phyloP scores from a whole-genome alignment of 306 rosid species.

The Corylus avellana region DNA sequence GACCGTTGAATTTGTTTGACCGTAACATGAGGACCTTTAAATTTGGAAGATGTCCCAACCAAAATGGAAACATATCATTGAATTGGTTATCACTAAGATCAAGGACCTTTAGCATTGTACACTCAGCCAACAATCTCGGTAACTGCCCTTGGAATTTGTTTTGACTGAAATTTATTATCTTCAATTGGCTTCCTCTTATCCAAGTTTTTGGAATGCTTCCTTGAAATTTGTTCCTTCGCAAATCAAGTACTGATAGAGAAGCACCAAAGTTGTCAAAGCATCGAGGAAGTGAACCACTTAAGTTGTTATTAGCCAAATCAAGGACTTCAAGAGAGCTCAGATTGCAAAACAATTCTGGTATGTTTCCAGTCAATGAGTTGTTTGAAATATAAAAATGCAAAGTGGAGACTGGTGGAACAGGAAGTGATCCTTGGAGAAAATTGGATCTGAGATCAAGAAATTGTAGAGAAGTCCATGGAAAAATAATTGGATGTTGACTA shows the following conservation, averaged over 20 bases:
- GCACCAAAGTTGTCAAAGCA: slow-evolving; percentile 6
- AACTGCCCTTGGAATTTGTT: not conserved
- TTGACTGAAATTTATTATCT: not conserved
- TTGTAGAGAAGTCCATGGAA: not conserved
- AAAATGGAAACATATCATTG: not conserved
- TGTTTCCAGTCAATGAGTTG: not conserved
- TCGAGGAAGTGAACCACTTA: slow-evolving; percentile 9
- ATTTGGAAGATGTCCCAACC: not conserved
- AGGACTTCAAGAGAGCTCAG: not conserved
- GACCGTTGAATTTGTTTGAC: not conserved
- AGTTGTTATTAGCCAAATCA: slow-evolving; percentile 17
- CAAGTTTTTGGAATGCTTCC: not conserved
- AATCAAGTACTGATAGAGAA: not conserved
- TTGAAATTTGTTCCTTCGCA: not conserved
- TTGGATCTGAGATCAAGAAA: not conserved
- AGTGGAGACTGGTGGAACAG: not conserved
- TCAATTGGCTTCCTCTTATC: not conserved
- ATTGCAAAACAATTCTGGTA: not conserved
- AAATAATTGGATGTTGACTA: not conserved
- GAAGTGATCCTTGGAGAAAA: not conserved
- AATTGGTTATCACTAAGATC: not conserved
- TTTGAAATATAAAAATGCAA: not conserved
- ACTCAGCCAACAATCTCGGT: not conserved
- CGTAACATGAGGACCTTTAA: not conserved
- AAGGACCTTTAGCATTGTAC: not conserved